Evolutionary conservation across 495 filamentous ascomycete species (phyloP).

Genomic region (Patellaria atrata): DNA sequence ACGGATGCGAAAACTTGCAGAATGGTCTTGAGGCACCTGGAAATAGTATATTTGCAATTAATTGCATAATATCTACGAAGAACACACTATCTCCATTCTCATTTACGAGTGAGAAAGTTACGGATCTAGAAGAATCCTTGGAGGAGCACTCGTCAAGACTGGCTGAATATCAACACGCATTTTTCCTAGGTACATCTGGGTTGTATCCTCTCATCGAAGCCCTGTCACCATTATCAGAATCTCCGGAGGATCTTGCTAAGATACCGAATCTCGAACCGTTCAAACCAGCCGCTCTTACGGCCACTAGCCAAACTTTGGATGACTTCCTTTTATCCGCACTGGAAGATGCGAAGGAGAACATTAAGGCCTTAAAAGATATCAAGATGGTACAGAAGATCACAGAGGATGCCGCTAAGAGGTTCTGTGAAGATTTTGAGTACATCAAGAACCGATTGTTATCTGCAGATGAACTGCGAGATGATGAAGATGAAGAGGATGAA

Average conservation of each 20-base stretch:
- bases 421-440: constrained; percentile 83
- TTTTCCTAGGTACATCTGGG: constrained; percentile 61
- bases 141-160: constrained; percentile 31
- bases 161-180: constrained; percentile 44
- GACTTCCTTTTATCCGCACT: constrained; percentile 83
- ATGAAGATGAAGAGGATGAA: constrained; percentile 24
- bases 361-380: constrained; percentile 57
- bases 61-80: constrained; percentile 54
- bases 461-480: constrained; percentile 36
- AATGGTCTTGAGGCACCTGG: constrained; percentile 41
- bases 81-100: constrained; percentile 36
- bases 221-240: constrained; percentile 35
- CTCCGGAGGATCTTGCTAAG: constrained; percentile 31
- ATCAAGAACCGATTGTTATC: constrained; percentile 57
- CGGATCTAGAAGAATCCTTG: constrained; percentile 34
- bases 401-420: constrained; percentile 69
- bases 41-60: constrained; percentile 63
- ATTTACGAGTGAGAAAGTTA: constrained; percentile 37
- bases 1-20: constrained; percentile 54
- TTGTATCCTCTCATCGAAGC: constrained; percentile 53
- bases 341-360: constrained; percentile 75
- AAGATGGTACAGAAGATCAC: constrained; percentile 58
- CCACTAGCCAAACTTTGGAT: constrained; percentile 66
- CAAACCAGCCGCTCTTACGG: constrained; percentile 45
- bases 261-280: constrained; percentile 45